Base-by-base conservation (phyloP, 441 rosid species). In the Erodium texanum region DNA sequence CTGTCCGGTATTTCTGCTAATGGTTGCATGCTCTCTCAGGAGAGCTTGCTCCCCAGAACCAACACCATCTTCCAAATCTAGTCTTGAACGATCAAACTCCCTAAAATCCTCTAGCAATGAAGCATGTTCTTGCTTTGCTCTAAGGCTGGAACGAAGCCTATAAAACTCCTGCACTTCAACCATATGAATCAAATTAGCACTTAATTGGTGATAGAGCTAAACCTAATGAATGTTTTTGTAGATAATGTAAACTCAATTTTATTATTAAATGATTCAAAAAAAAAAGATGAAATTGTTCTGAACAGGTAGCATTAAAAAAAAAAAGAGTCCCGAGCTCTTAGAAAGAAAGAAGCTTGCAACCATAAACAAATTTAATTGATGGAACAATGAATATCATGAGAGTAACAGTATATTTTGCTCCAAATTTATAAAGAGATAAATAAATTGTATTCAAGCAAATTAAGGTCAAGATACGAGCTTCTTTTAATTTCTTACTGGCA, bases 111-210 rank as follows among this genome's bases (percentile, higher is more conserved):
- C 96, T 69, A 94, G 93, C 66, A 94, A 89, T 67, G 94, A 88
- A 83, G 96, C 97, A 76, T 91, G 96, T 72, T 94, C 97, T 78
- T 85, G 86, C 80, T 91, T 94, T 62, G 94, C 92, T 82, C 84
- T 89, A 65, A 91, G 89, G 83, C 88, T 87, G 67, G 96, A 91
- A 43, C 88, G 90, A 56, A 89, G 96, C 75, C 96, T 90, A 76
- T 86, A 83, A 80, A 91, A 94, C 80, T 94, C 99, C 99, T 94
- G 93, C 96, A 86, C 77, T 82, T 84, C 56, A 27, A 74, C 71
- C 62, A 72, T 68, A 62, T 19, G 62, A 23, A 75, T 41, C 68
- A 77, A 19, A 73, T 78, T 71, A 77, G 70, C 50, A 68, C 66
- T 67, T 34, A 27, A 41, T 19, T 52, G 20, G n/a, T n/a, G 24